Evolutionary conservation across 768 basidiomycete species (phyloP).

Genomic region (Scleroderma citrinum): DNA sequence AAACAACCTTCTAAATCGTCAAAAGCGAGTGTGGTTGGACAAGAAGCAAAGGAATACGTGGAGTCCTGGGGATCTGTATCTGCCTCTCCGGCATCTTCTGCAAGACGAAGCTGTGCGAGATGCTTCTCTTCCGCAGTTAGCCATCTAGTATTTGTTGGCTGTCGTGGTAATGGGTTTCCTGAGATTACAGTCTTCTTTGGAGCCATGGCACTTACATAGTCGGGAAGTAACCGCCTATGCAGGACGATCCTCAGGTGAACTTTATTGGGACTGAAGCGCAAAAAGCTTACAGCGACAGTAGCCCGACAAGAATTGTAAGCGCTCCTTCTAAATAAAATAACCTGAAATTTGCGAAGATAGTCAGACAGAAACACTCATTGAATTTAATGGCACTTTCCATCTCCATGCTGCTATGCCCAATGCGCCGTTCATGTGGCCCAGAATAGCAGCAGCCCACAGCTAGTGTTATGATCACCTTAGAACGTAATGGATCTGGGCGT

Average conservation of each 20-base stretch:
- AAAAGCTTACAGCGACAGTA: constrained; percentile 42
- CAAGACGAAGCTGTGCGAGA: constrained; percentile 62
- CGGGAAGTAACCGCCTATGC: constrained; percentile 50
- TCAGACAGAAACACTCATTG: background rate
- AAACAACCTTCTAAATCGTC: constrained; percentile 33
- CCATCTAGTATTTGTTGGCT: constrained; percentile 65
- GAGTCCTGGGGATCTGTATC: constrained; percentile 38
- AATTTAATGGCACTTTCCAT: constrained; percentile 43
- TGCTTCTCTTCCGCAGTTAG: constrained; percentile 43
- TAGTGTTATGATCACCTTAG: constrained; percentile 14
- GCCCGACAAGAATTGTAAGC: constrained; percentile 55
- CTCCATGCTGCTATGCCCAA: constrained; percentile 66
- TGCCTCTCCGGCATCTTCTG: constrained; percentile 64
- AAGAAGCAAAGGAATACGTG: constrained; percentile 4
- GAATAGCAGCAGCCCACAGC: constrained; percentile 70
- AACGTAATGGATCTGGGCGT: background rate
- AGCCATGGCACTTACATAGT: constrained; percentile 37
- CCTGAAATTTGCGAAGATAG: constrained; percentile 33
- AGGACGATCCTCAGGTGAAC: background rate
- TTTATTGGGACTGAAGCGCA: background rate
- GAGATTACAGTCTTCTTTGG: background rate
- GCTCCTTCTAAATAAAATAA: constrained; percentile 69
- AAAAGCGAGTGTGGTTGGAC: background rate
- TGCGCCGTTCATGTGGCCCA: constrained; percentile 61
- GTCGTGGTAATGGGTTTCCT: background rate